Percentiles rank a stretch among this genome's conserved stretches.
Conservation (phyloP, 1,284 basidiomycete genomes). For the Violaceomyces palustris region DNA sequence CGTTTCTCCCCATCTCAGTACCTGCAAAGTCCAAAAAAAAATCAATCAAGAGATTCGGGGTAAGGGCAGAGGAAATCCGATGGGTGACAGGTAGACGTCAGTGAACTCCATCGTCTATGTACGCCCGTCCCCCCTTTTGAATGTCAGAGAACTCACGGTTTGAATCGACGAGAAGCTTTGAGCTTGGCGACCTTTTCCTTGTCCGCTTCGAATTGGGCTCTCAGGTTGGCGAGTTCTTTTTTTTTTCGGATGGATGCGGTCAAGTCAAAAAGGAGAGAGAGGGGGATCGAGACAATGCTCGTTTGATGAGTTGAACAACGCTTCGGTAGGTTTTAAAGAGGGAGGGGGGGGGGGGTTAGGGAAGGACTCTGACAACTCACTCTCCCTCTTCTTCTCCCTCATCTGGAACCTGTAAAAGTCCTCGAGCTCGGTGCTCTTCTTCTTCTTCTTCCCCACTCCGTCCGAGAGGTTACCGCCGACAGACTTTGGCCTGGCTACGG, state of each 20-base stretch:
- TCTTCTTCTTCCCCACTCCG: constrained; percentile 24
- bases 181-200: constrained; percentile 41
- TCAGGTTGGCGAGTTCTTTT: constrained; percentile 40
- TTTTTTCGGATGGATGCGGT: background rate
- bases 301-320: background rate
- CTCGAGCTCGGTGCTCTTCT: constrained; percentile 34
- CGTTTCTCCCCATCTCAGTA: too few relatives aligned
- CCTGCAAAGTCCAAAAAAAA: too few relatives aligned
- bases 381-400: constrained; percentile 44
- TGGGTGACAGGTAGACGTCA: too few relatives aligned
- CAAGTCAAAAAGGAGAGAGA: background rate
- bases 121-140: too few relatives aligned
- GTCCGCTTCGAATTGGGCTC: constrained; percentile 48
- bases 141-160: constrained; percentile 45
- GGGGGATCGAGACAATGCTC: background rate
- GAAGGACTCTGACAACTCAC: too few relatives aligned
- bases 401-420: constrained; percentile 51
- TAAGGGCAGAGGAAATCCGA: too few relatives aligned
- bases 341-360: background rate
- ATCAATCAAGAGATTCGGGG: too few relatives aligned
- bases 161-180: constrained; percentile 42
- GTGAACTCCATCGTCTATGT: too few relatives aligned
- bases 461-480: constrained; percentile 19
- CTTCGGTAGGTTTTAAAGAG: background rate
- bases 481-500: too few relatives aligned